Percentiles rank a stretch among this genome's conserved stretches.
Conservation (phyloP, 495 filamentous ascomycete genomes). For the Hyaloscypha hepaticicola region DNA sequence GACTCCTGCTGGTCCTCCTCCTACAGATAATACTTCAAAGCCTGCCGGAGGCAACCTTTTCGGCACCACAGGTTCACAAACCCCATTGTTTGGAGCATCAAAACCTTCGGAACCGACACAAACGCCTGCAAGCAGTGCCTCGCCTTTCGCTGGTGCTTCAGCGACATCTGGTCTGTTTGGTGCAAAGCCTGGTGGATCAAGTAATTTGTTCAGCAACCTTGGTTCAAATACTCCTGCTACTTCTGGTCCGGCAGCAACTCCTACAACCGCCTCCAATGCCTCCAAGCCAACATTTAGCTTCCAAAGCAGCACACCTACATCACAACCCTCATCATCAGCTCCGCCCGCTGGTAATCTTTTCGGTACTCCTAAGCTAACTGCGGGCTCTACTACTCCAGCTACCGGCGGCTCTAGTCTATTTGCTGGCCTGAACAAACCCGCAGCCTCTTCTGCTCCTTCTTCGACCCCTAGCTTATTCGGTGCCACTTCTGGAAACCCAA, state of each 20-base stretch:
- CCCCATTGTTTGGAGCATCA: conserved; percentile 15
- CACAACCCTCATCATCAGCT: conserved; percentile 9
- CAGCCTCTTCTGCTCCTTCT: not conserved
- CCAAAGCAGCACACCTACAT: conserved; percentile 9
- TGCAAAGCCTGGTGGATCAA: conserved; percentile 10
- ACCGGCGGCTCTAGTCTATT: not conserved
- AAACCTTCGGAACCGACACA: conserved; percentile 19
- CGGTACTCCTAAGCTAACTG: conserved; percentile 29
- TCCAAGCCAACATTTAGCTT: conserved; percentile 21
- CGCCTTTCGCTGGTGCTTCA: conserved; percentile 8
- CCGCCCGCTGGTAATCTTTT: conserved; percentile 39
- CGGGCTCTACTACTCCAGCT: conserved; percentile 28
- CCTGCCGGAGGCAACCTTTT: conserved; percentile 21
- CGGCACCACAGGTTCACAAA: conserved; percentile 7
- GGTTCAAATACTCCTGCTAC: conserved; percentile 12
- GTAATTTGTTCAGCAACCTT: not conserved
- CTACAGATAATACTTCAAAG: conserved; percentile 24
- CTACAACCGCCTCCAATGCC: conserved; percentile 10
- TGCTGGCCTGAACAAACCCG: not conserved
- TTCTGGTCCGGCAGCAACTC: conserved; percentile 8
- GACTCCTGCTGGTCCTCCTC: conserved; percentile 42
- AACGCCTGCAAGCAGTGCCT: conserved; percentile 15
- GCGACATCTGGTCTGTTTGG: conserved; percentile 16
- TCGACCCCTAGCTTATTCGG: conserved; percentile 30
- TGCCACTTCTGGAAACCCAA: conserved; percentile 23